A percentile compares a stretch with the other conserved stretches of the same genome.
phyloP scores from a whole-genome alignment of 495 filamentous ascomycete species.

The Tuber borchii region DNA sequence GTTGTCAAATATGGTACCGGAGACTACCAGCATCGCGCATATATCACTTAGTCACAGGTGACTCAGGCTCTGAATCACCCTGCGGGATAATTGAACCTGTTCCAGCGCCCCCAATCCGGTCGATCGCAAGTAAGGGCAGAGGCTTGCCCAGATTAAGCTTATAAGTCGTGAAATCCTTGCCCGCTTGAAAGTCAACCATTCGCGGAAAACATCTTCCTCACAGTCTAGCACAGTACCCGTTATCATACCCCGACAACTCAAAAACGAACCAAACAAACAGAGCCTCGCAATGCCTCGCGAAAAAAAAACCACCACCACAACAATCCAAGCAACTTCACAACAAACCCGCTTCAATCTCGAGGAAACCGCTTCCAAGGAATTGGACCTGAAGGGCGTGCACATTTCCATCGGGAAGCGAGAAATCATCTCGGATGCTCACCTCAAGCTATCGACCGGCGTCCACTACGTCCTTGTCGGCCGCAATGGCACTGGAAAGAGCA shows the following conservation, averaged over 20 bases:
- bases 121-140: background rate
- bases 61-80: conserved; percentile 5
- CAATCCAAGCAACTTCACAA: conserved; percentile 52
- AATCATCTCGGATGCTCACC: conserved; percentile 59
- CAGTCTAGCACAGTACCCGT: too few relatives aligned
- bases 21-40: too few relatives aligned
- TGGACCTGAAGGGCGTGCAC: conserved; percentile 35
- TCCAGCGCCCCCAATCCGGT: background rate
- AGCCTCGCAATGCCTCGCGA: conserved; percentile 16
- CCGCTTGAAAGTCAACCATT: background rate
- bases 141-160: background rate
- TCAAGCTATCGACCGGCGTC: conserved; percentile 62
- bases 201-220: background rate
- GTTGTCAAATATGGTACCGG: too few relatives aligned
- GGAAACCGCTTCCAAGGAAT: conserved; percentile 51
- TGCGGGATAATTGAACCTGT: background rate
- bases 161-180: background rate
- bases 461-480: conserved; percentile 69
- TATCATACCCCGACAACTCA: background rate
- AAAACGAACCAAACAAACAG: background rate
- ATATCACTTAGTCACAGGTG: background rate
- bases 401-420: conserved; percentile 56
- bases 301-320: conserved; percentile 42
- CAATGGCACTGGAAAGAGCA: conserved; percentile 77
- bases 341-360: conserved; percentile 56